A percentile compares a stretch with the other conserved stretches of the same genome.
Conservation (phyloP, 169 alveolate species). For the Miamiensis avidus region DNA sequence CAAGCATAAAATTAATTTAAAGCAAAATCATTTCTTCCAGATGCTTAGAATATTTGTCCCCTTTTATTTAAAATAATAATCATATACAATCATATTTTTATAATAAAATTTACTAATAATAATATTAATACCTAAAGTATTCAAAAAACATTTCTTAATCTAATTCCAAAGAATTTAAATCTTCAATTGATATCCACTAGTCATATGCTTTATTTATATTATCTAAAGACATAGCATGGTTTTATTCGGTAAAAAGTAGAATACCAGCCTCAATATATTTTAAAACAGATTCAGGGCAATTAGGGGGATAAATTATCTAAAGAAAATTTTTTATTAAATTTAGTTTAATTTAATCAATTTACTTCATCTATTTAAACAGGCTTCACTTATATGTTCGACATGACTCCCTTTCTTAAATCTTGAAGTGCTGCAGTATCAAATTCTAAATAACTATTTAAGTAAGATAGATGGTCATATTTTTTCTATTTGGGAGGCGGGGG, state of each 20-base stretch:
- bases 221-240: conserved; percentile 1
- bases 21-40: conserved; percentile 81
- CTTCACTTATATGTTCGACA: conserved; percentile 2
- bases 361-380: conserved; percentile 22
- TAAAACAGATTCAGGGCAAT: neutral
- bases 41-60: conserved; percentile 74
- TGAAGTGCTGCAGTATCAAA: neutral
- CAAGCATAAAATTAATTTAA: conserved; percentile 66
- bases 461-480: neutral
- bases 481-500: conserved; percentile 14
- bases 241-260: conserved; percentile 7
- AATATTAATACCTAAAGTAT: conserved; percentile 36
- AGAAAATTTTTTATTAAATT: too few species aligned
- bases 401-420: neutral
- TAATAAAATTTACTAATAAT: neutral
- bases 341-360: neutral
- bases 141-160: conserved; percentile 47
- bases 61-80: conserved; percentile 67
- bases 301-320: conserved; percentile 23
- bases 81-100: conserved; percentile 37
- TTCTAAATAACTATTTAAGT: conserved; percentile 3
- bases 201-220: conserved; percentile 2
- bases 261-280: conserved; percentile 18
- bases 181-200: conserved; percentile 9
- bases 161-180: conserved; percentile 39